Percentiles rank a stretch among this genome's conserved stretches.
phyloP scores from a whole-genome alignment of 768 basidiomycete species.

The Agrocybe pediades region DNA sequence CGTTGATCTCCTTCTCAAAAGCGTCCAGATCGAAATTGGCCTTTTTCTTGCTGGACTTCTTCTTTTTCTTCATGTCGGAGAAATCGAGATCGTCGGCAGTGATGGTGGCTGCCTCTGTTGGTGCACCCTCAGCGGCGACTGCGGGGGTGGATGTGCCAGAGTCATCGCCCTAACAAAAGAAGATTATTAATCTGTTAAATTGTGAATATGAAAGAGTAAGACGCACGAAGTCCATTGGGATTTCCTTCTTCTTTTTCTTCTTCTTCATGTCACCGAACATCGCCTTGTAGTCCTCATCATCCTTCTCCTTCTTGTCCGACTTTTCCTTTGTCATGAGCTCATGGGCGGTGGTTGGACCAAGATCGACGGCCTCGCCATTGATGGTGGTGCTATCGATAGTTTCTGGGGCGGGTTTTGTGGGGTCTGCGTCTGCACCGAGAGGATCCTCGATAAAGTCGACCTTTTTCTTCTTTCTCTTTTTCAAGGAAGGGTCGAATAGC shows the following conservation, averaged over 20 bases:
- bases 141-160: constrained; percentile 66
- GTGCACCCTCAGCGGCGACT: constrained; percentile 32
- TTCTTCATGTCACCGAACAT: constrained; percentile 91
- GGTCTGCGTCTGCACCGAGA: constrained; percentile 79
- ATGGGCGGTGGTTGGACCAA: constrained; percentile 74
- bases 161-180: constrained; percentile 53
- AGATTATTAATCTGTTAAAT: not conserved
- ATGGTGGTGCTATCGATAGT: constrained; percentile 70
- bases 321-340: constrained; percentile 67
- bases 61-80: constrained; percentile 97
- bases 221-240: constrained; percentile 79
- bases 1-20: constrained; percentile 89
- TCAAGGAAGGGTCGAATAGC: constrained; percentile 80
- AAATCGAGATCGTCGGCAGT: constrained; percentile 86
- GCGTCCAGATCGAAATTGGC: constrained; percentile 87
- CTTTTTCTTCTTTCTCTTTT: constrained; percentile 86
- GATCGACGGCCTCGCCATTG: constrained; percentile 73
- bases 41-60: constrained; percentile 87
- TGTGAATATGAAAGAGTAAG: constrained; percentile 7
- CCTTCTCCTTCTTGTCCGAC: constrained; percentile 48
- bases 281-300: constrained; percentile 76
- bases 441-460: constrained; percentile 88
- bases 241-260: constrained; percentile 94
- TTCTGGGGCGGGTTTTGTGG: constrained; percentile 75
- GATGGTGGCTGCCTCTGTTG: constrained; percentile 40